Conservation (phyloP, 2,329 filamentous ascomycete genomes). For the Thielaviopsis populi region DNA sequence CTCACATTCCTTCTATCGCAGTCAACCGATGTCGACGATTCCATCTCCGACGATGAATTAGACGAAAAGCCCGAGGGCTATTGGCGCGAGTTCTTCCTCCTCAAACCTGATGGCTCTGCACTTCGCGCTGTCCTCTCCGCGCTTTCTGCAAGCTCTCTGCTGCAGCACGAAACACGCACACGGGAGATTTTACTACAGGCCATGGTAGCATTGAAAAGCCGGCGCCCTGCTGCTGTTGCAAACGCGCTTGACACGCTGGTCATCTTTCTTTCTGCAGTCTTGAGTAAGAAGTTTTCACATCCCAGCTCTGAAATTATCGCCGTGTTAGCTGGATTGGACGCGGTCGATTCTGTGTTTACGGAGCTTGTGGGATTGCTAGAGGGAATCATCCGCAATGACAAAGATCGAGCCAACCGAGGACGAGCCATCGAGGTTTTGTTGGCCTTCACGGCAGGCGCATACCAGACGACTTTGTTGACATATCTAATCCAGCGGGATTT, state of each 20-base stretch:
- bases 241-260: constrained; percentile 49
- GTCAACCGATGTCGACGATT: neutral
- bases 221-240: neutral
- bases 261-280: constrained; percentile 66
- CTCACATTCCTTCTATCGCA: neutral
- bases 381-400: constrained; percentile 62
- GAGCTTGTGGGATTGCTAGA: constrained; percentile 79
- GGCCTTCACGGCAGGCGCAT: constrained; percentile 79
- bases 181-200: constrained; percentile 65
- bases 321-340: constrained; percentile 74
- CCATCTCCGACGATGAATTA: constrained; percentile 38
- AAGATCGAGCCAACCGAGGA: constrained; percentile 19
- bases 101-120: constrained; percentile 59
- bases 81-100: constrained; percentile 90
- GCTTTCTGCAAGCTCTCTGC: constrained; percentile 58
- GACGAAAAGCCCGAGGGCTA: constrained; percentile 71
- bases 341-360: constrained; percentile 73
- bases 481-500: constrained; percentile 92
- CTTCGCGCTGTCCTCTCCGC: constrained; percentile 54
- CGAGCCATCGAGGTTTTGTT: constrained; percentile 71
- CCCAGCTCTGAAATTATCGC: constrained; percentile 86
- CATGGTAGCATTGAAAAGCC: constrained; percentile 29
- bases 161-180: constrained; percentile 63
- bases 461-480: constrained; percentile 83
- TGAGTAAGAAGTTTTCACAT: constrained; percentile 86